A percentile compares a stretch with the other conserved stretches of the same genome.
phyloP scores from a whole-genome alignment of 768 basidiomycete species.

The Mycena floridula region DNA sequence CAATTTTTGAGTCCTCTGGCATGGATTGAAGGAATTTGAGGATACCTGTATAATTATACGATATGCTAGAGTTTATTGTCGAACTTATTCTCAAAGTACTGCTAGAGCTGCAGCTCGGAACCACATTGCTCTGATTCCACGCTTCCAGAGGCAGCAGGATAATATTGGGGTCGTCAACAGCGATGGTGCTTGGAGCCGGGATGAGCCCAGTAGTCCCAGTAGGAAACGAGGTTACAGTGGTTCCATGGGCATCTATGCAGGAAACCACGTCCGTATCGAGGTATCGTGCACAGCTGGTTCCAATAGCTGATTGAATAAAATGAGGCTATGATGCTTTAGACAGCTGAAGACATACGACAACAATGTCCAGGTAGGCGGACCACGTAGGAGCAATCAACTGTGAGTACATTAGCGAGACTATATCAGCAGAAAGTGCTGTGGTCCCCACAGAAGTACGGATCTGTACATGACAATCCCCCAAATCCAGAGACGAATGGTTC shows the following conservation, averaged over 20 bases:
- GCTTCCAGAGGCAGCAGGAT: not conserved
- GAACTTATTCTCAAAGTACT: not conserved
- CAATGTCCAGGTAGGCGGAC: not conserved
- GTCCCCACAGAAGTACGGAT: not conserved
- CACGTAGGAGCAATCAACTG: not conserved
- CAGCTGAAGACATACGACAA: not conserved
- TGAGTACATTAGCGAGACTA: not conserved
- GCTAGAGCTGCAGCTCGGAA: not conserved
- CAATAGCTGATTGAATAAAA: not conserved
- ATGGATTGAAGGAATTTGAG: not conserved
- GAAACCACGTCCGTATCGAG: not conserved
- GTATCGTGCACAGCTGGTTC: not conserved
- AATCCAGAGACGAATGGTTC: not conserved
- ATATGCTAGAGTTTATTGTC: not conserved
- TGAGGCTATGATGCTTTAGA: not conserved
- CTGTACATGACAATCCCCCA: not conserved
- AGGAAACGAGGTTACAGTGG: not conserved
- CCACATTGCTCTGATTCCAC: not conserved
- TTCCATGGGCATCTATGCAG: not conserved
- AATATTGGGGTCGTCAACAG: not conserved
- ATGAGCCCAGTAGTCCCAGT: not conserved
- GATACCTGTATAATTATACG: not conserved
- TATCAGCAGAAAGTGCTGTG: not conserved
- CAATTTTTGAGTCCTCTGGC: not conserved
- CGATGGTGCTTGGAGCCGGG: not conserved